Evolutionary conservation across 1,284 basidiomycete genomes (phyloP), one percentile per base, ranked within the genome.

Genomic region (Puccinia coronata): DNA sequence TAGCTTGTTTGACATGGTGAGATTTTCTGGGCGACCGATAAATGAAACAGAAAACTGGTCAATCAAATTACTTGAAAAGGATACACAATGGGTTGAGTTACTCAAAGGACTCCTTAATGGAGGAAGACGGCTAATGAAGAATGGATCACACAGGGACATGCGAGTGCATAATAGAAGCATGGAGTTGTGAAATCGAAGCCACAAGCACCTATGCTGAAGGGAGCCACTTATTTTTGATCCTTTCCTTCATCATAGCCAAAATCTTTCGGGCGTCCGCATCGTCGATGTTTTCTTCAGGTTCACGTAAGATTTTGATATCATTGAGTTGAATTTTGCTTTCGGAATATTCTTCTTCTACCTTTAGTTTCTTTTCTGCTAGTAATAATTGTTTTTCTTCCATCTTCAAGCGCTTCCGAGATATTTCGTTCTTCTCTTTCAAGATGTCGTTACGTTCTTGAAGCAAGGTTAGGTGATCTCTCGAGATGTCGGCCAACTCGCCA

Each of bases 301-400:
- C 51, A 18, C 51, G 71, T 20, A 39, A 23, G 43, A 73, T 34
- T 34, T 57, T 39, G 31, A 73, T 2, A 34, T 71, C n/a, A 18
- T 73, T 57, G 20, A 55, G 51, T 51, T 55, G 49, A 28, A 23
- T 65, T 51, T 73, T 20, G 31, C 53, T 73, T n/a, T 34, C 20
- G 8, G 34, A 51, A 14, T 51, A 4, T 23, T 71, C 47, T 51
- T 49, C 16, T 39, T 47, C 69, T 31, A 71, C 25, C 1, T 2
- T 49, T 20, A 49, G 4, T 25, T 71, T 47, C 41, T 43, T 28
- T 39, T 39, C 11, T 65, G 36, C 34, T 39, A 65, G 41, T 49
- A 49, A 23, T 5, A 71, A 43, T 25, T 49, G 6, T 25, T 49
- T 49, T 20, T 71, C 69, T 31, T 47, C 41, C 2, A 71, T 71